Evolutionary conservation across 2,329 filamentous ascomycete genomes (phyloP).

Genomic region (Macrophomina tecta): DNA sequence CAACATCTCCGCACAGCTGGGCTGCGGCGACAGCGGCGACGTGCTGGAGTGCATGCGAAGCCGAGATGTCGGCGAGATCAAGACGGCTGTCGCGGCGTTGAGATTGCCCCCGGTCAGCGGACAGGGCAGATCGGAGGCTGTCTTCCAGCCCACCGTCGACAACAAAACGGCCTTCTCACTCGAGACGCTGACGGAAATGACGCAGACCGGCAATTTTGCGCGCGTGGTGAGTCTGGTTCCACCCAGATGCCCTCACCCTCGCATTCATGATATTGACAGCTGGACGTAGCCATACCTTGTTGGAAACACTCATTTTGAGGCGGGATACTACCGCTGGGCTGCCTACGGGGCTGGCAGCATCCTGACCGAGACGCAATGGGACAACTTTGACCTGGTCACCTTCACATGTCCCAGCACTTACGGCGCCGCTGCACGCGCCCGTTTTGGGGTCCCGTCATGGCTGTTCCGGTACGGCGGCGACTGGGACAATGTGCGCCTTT

Average conservation of each 20-base stretch:
- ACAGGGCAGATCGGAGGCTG: slow-evolving; percentile 32
- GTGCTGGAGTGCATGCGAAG: slow-evolving; percentile 47
- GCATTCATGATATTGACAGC: not conserved
- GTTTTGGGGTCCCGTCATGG: slow-evolving; percentile 42
- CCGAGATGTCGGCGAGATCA: slow-evolving; percentile 33
- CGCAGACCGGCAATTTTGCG: slow-evolving; percentile 1
- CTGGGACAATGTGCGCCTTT: slow-evolving; percentile 43
- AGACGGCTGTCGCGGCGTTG: slow-evolving; percentile 35
- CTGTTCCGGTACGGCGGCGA: slow-evolving; percentile 46
- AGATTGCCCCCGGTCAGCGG: slow-evolving; percentile 34
- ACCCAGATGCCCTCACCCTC: too few relatives aligned
- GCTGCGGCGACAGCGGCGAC: slow-evolving; percentile 39
- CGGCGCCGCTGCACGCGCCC: slow-evolving; percentile 34
- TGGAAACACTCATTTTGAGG: slow-evolving; percentile 37
- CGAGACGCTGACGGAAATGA: not conserved
- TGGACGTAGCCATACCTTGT: slow-evolving; percentile 23
- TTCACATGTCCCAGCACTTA: slow-evolving; percentile 37
- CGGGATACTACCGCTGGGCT: slow-evolving; percentile 39
- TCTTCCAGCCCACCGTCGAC: slow-evolving; percentile 23
- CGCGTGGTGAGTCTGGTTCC: not conserved
- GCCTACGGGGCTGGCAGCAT: slow-evolving; percentile 35
- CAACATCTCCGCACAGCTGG: slow-evolving; percentile 47
- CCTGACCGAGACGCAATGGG: slow-evolving; percentile 36
- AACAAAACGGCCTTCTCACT: not conserved
- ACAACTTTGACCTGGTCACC: slow-evolving; percentile 34